A percentile compares a stretch with the other conserved stretches of the same genome.
These are phyloP conservation scores for Aechmea fasciata DNA, from an alignment of 176 grass and related monocot genomes.

Conservation along the genomic window DNA sequence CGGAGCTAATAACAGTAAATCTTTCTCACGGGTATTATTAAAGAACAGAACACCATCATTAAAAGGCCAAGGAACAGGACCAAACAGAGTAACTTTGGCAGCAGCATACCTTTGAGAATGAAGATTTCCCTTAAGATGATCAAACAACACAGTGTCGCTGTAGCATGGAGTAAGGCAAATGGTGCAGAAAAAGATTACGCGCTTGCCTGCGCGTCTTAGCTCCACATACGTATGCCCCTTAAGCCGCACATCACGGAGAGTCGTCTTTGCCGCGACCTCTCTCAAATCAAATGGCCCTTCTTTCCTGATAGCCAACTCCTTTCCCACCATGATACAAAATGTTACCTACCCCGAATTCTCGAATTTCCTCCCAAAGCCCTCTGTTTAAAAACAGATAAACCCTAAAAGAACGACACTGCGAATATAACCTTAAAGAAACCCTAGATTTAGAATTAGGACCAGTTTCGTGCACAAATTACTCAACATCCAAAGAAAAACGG, in stretches of 20 bases:
- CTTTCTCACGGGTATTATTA: constrained; percentile 38
- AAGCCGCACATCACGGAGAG: constrained; percentile 72
- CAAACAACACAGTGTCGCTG: constrained; percentile 85
- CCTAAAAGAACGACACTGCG: background rate
- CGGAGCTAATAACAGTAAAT: constrained; percentile 29
- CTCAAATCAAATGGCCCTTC: constrained; percentile 62
- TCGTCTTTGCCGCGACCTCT: constrained; percentile 71
- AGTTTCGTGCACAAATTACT: background rate
- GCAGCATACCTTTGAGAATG: constrained; percentile 53
- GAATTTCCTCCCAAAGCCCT: background rate
- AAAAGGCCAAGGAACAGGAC: constrained; percentile 88
- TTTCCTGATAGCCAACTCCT: constrained; percentile 47
- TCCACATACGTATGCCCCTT: constrained; percentile 88
- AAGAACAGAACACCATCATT: constrained; percentile 97
- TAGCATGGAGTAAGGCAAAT: constrained; percentile 93
- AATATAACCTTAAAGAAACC: constrained; percentile 4
- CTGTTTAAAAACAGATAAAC: background rate
- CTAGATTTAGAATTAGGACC: background rate
- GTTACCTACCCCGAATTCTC: constrained; percentile 2
- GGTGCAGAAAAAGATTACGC: constrained; percentile 93
- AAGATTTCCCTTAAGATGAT: constrained; percentile 81
- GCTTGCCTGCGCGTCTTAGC: constrained; percentile 60
- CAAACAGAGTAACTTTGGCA: constrained; percentile 87
- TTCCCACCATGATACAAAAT: constrained; percentile 58
- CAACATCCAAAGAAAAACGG: constrained; percentile 10